These are phyloP conservation scores for Colletotrichum plurivorum DNA, from an alignment of 2,329 filamentous ascomycete species.

Conservation along the genomic window DNA sequence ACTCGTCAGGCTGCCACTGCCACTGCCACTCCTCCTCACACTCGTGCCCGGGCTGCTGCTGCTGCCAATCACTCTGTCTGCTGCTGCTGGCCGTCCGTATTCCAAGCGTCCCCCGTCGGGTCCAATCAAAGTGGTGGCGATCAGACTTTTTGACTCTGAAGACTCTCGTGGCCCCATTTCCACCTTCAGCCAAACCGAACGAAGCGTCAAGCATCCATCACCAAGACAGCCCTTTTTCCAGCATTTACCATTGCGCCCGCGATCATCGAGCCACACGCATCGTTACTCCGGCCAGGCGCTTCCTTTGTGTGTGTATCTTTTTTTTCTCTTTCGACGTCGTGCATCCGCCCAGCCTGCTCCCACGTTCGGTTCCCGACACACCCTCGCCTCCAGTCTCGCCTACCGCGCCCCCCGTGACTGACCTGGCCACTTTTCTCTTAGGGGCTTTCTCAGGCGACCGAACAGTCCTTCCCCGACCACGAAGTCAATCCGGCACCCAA, in stretches of 20 bases:
- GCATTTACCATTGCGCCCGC: conserved; percentile 34
- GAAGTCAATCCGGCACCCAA: conserved; percentile 33
- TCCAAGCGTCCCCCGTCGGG: conserved; percentile 30
- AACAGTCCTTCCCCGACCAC: conserved; percentile 17
- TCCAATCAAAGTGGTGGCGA: conserved; percentile 54
- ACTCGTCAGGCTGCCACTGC: conserved; percentile 35
- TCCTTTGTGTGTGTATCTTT: conserved; percentile 24
- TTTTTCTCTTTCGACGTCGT: conserved; percentile 34
- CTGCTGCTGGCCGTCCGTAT: conserved; percentile 16
- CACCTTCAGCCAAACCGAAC: conserved; percentile 37
- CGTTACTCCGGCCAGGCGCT: conserved; percentile 40
- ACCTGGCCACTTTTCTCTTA: conserved; percentile 37
- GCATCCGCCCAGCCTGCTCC: conserved; percentile 16
- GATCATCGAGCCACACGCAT: conserved; percentile 33
- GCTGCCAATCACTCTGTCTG: conserved; percentile 18
- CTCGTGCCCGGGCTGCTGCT: conserved; percentile 3
- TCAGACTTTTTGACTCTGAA: conserved; percentile 51
- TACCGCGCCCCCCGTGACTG: conserved; percentile 34
- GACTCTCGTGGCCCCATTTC: conserved; percentile 40
- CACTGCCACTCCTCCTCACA: conserved; percentile 9
- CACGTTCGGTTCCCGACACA: neutral
- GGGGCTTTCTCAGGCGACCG: conserved; percentile 35
- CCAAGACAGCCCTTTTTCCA: conserved; percentile 35
- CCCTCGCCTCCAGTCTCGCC: conserved; percentile 11
- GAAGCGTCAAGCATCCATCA: conserved; percentile 39